Evolutionary conservation across 306 rosid genomes (phyloP).

Genomic region (Cucumis hystrix): DNA sequence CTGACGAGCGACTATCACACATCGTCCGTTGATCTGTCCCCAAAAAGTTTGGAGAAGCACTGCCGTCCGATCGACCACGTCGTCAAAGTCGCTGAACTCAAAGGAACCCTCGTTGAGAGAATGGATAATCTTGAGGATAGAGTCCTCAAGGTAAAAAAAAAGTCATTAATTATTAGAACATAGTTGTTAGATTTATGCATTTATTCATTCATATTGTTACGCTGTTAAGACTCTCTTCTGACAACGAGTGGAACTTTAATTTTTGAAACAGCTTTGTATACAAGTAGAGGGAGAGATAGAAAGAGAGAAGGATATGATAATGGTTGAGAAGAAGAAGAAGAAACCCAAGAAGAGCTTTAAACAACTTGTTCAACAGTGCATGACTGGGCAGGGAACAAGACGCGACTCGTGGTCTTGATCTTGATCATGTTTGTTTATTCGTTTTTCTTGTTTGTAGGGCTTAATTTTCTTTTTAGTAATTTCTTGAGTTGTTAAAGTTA

Average conservation of each 20-base stretch:
- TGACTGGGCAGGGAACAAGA: background rate
- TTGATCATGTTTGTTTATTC: background rate
- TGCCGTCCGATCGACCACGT: conserved; percentile 71
- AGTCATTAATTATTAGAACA: too few relatives aligned
- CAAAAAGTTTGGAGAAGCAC: conserved; percentile 65
- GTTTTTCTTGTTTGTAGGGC: too few relatives aligned
- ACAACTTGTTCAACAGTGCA: background rate
- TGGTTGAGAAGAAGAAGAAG: background rate
- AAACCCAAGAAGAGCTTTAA: conserved; percentile 19
- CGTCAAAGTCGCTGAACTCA: conserved; percentile 40
- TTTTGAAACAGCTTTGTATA: conserved; percentile 28
- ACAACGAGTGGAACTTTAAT: too few relatives aligned
- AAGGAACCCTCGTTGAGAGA: conserved; percentile 66
- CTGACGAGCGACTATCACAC: conserved; percentile 21
- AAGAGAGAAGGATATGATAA: conserved; percentile 6
- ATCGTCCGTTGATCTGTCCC: conserved; percentile 29
- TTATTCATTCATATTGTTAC: too few relatives aligned
- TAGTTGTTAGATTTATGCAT: too few relatives aligned
- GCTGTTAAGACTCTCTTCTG: too few relatives aligned
- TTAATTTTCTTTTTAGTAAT: too few relatives aligned
- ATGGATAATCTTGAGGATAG: conserved; percentile 58
- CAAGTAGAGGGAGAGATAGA: conserved; percentile 42
- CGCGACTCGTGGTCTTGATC: background rate
- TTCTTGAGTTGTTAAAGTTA: too few relatives aligned
- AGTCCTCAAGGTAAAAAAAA: conserved; percentile 36